Evolutionary conservation across 306 rosid genomes (phyloP).

Genomic region (Datisca glomerata): DNA sequence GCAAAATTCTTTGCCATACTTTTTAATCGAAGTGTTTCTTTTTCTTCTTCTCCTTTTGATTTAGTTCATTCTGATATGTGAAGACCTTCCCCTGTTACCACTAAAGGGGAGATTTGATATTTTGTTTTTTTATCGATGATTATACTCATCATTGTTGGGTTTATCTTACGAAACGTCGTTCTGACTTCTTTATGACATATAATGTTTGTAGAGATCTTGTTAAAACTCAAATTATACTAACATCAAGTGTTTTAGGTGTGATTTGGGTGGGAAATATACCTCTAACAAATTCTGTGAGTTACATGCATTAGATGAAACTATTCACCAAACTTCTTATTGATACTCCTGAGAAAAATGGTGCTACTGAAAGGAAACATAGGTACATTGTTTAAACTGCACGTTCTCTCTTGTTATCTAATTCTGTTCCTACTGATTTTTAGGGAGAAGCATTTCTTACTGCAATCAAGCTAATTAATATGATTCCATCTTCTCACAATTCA

Average conservation of each 20-base stretch:
- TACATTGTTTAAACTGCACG: not conserved
- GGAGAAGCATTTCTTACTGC: not conserved
- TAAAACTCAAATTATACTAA: not conserved
- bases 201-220: not conserved
- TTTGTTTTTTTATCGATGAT: not conserved
- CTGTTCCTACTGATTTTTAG: not conserved
- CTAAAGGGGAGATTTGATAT: not conserved
- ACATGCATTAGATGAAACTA: not conserved
- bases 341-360: not conserved
- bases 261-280: not conserved
- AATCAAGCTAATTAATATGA: too few relatives aligned
- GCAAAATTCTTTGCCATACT: not conserved
- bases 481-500: not conserved
- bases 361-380: not conserved
- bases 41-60: not conserved
- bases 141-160: not conserved
- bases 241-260: not conserved
- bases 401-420: not conserved
- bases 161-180: not conserved
- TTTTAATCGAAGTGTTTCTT: not conserved
- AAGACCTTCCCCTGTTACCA: not conserved
- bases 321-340: not conserved
- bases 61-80: not conserved
- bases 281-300: too few relatives aligned
- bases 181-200: too few relatives aligned